Conservation (phyloP, 257 asterid genomes). For the Solanum ossicruentum region DNA sequence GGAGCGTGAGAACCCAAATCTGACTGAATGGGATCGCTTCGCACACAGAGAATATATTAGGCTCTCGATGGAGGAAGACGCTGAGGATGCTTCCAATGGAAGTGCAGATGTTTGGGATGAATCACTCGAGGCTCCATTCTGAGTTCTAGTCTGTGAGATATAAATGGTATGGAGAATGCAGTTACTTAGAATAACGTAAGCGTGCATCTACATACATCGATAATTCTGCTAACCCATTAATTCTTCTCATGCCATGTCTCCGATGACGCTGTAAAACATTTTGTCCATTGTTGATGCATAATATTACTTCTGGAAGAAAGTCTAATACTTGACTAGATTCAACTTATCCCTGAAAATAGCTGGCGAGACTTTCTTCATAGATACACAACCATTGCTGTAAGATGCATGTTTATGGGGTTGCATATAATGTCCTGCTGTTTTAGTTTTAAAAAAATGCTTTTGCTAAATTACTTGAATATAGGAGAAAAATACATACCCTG, state of each 20-base stretch:
- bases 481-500: not conserved
- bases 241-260: not conserved
- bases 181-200: not conserved
- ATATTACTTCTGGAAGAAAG: not conserved
- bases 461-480: not conserved
- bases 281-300: not conserved
- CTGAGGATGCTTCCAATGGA: slow-evolving; percentile 98
- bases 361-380: not conserved
- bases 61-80: slow-evolving; percentile 99
- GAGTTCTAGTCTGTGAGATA: slow-evolving; percentile 47
- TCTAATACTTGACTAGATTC: not conserved
- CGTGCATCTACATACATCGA: not conserved
- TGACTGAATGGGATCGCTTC: slow-evolving; percentile 99
- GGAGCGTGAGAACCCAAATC: slow-evolving; percentile 98
- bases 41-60: slow-evolving; percentile 98
- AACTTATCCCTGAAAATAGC: not conserved
- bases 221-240: not conserved
- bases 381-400: not conserved
- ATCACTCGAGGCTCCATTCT: slow-evolving; percentile 98
- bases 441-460: not conserved
- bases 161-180: slow-evolving; percentile 1
- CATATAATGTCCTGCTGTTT: not conserved
- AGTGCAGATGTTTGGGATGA: slow-evolving; percentile 99
- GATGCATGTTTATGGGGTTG: not conserved
- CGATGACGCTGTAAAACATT: not conserved